These are phyloP conservation scores for Irpex lacteus DNA, from an alignment of 1,284 basidiomycete genomes.

Conservation along the genomic window DNA sequence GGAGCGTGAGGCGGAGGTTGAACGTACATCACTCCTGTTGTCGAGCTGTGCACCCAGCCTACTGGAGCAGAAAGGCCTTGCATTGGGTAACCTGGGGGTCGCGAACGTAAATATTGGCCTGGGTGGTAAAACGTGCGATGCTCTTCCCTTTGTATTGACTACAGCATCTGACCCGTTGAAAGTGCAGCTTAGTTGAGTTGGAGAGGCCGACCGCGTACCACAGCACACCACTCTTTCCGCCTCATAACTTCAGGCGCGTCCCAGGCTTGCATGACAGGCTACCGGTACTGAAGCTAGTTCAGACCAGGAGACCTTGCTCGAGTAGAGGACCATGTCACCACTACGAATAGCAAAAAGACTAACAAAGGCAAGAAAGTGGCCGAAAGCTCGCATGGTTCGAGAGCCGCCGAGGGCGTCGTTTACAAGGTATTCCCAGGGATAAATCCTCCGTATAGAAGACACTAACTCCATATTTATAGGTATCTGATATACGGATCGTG, in stretches of 20 bases:
- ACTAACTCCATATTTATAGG: constrained; percentile 36
- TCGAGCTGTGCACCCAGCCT: constrained; percentile 84
- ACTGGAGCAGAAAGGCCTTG: constrained; percentile 85
- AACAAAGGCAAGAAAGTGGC: constrained; percentile 41
- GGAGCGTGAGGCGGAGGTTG: constrained; percentile 83
- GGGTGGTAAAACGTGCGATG: constrained; percentile 83
- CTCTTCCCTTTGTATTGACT: background rate
- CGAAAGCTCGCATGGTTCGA: constrained; percentile 31
- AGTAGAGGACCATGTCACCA: constrained; percentile 68
- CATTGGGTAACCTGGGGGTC: constrained; percentile 73
- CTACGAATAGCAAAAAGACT: constrained; percentile 42
- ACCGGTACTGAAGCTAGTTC: constrained; percentile 5
- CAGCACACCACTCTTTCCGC: constrained; percentile 67
- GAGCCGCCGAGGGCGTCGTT: constrained; percentile 69
- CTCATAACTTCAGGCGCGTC: constrained; percentile 76
- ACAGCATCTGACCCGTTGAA: constrained; percentile 16
- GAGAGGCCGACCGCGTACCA: constrained; percentile 84
- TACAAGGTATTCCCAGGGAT: constrained; percentile 56
- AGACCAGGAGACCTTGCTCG: constrained; percentile 74
- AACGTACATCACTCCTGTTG: constrained; percentile 76
- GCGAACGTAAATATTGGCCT: constrained; percentile 75
- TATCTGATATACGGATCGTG: constrained; percentile 74
- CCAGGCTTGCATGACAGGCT: background rate
- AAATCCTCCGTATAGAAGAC: background rate
- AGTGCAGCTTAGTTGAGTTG: constrained; percentile 78